phyloP scores from a whole-genome alignment of 805 yeast species.

The Tetrapisispora namnaoensis region DNA sequence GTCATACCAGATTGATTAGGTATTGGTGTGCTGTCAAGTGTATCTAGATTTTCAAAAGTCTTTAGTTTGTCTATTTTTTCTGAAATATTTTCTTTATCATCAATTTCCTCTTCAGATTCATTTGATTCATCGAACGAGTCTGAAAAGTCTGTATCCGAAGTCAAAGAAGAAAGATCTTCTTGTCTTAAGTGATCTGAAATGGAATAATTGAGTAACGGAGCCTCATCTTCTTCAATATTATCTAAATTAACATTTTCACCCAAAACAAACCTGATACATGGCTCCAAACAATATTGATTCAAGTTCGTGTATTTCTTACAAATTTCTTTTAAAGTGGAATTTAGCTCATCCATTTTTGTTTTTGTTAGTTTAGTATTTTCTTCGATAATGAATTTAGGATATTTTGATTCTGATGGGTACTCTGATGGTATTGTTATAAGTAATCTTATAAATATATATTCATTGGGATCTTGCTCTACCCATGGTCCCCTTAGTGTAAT shows the following conservation, averaged over 20 bases:
- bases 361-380: slow-evolving; percentile 61
- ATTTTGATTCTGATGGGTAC: slow-evolving; percentile 51
- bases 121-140: slow-evolving; percentile 32
- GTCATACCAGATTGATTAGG: slow-evolving; percentile 91
- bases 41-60: slow-evolving; percentile 13
- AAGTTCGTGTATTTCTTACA: slow-evolving; percentile 45
- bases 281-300: slow-evolving; percentile 67
- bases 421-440: slow-evolving; percentile 58
- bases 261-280: slow-evolving; percentile 61
- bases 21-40: slow-evolving; percentile 73
- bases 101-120: slow-evolving; percentile 31
- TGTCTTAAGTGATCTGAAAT: slow-evolving; percentile 25
- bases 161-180: slow-evolving; percentile 28
- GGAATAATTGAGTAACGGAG: slow-evolving; percentile 25
- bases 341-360: slow-evolving; percentile 42
- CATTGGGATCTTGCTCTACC: slow-evolving; percentile 35
- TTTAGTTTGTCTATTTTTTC: slow-evolving; percentile 3
- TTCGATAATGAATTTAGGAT: slow-evolving; percentile 58
- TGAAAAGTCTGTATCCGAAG: slow-evolving; percentile 19
- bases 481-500: slow-evolving; percentile 78
- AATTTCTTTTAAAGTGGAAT: slow-evolving; percentile 43
- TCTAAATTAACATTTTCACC: slow-evolving; percentile 64
- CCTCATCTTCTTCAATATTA: slow-evolving; percentile 28
- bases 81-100: slow-evolving; percentile 4
- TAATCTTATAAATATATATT: slow-evolving; percentile 54